Percentiles rank a stretch among this genome's conserved stretches.
Evolutionary conservation across 2,329 filamentous ascomycete genomes (phyloP).

Genomic region (Colletotrichum costaricense): DNA sequence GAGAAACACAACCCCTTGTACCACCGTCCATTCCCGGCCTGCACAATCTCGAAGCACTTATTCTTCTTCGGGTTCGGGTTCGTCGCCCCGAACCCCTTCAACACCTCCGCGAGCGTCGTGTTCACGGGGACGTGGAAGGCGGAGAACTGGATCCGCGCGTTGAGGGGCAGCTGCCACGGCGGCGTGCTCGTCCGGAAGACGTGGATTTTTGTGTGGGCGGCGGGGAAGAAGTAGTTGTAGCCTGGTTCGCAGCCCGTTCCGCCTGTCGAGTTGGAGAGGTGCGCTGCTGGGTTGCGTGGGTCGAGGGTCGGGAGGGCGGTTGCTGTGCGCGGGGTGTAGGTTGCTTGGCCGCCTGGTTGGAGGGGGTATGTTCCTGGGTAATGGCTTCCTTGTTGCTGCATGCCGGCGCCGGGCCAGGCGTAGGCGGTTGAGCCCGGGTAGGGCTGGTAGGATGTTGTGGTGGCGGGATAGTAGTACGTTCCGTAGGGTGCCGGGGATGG

Average conservation of each 20-base stretch:
- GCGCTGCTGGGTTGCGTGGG: slow-evolving; percentile 59
- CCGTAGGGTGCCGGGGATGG: slow-evolving; percentile 6
- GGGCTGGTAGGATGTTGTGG: slow-evolving; percentile 39
- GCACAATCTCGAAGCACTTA: slow-evolving; percentile 65
- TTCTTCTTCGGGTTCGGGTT: slow-evolving; percentile 65
- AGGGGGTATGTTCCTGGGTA: slow-evolving; percentile 36
- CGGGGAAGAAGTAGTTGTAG: slow-evolving; percentile 72
- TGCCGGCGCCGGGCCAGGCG: slow-evolving; percentile 22
- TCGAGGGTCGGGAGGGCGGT: slow-evolving; percentile 56
- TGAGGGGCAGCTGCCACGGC: slow-evolving; percentile 64
- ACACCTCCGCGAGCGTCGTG: slow-evolving; percentile 65
- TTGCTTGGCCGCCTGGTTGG: slow-evolving; percentile 52
- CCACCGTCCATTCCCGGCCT: slow-evolving; percentile 69
- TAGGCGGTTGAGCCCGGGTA: slow-evolving; percentile 24
- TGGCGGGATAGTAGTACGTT: slow-evolving; percentile 42
- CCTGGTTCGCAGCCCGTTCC: slow-evolving; percentile 70
- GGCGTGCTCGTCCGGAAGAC: slow-evolving; percentile 62
- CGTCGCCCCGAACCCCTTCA: slow-evolving; percentile 68
- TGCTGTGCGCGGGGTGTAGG: slow-evolving; percentile 51
- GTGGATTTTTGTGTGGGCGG: slow-evolving; percentile 69
- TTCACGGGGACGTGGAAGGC: slow-evolving; percentile 64
- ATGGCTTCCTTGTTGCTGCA: neutral
- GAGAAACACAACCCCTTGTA: slow-evolving; percentile 64
- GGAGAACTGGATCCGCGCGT: slow-evolving; percentile 57
- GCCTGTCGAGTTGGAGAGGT: slow-evolving; percentile 67